phyloP scores from a whole-genome alignment of 1,284 basidiomycete species.

The Spongiforma sp. region DNA sequence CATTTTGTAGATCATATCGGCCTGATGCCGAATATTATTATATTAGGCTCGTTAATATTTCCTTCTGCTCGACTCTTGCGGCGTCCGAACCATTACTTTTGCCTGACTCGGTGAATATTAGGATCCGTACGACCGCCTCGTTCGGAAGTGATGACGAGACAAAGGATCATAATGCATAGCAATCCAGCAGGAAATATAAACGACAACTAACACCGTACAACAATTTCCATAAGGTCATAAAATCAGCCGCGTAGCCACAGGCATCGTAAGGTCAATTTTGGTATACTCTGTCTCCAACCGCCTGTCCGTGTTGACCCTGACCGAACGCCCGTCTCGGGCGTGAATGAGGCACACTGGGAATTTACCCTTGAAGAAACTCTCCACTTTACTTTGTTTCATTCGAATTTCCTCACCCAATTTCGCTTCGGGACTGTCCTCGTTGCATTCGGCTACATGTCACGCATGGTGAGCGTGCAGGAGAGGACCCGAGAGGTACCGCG shows the following conservation, averaged over 20 bases:
- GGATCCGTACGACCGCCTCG: too few relatives aligned
- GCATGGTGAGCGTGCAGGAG: conserved; percentile 3
- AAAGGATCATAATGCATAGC: too few relatives aligned
- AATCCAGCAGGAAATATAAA: too few relatives aligned
- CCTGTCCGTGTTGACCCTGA: conserved; percentile 22
- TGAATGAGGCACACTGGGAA: conserved; percentile 29
- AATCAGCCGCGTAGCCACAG: conserved; percentile 21
- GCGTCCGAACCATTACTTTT: too few relatives aligned
- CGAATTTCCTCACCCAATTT: conserved; percentile 23
- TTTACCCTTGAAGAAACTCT: conserved; percentile 16
- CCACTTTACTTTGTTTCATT: conserved; percentile 23
- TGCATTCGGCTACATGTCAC: conserved; percentile 1
- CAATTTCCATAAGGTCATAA: too few relatives aligned
- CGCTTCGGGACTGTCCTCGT: conserved; percentile 3
- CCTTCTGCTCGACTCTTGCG: too few relatives aligned
- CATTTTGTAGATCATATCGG: conserved; percentile 31
- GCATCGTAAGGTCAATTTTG: conserved; percentile 25
- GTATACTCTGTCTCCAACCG: conserved; percentile 19
- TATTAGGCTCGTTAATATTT: too few relatives aligned
- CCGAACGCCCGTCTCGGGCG: conserved; percentile 12
- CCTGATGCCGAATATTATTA: too few relatives aligned
- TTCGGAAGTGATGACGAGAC: too few relatives aligned
- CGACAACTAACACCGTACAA: too few relatives aligned
- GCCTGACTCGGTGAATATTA: too few relatives aligned
- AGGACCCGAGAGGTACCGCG: not conserved